A percentile compares a stretch with the other conserved stretches of the same genome.
phyloP scores from a whole-genome alignment of 805 yeast species.

The Kazachstania psychrophila region DNA sequence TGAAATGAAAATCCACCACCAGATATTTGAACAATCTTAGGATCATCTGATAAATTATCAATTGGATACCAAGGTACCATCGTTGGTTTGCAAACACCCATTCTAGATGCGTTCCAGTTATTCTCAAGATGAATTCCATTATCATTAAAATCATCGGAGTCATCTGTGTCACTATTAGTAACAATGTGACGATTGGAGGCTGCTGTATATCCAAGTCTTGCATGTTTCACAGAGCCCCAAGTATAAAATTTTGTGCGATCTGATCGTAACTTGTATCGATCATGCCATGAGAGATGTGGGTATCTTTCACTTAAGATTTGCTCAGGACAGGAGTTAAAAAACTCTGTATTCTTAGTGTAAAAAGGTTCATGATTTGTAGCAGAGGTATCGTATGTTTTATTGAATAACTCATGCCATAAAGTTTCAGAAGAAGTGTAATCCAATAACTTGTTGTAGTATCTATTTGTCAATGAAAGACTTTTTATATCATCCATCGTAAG shows the following conservation, averaged over 20 bases:
- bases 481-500: constrained; percentile 21
- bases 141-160: neutral
- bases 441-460: constrained; percentile 23
- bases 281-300: constrained; percentile 20
- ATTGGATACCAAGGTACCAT: constrained; percentile 23
- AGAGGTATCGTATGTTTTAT: constrained; percentile 22
- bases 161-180: neutral
- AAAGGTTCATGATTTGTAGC: constrained; percentile 27
- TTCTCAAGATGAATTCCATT: too few relatives aligned
- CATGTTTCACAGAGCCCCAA: constrained; percentile 29
- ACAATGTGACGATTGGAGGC: constrained; percentile 15
- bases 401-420: constrained; percentile 27
- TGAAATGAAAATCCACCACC: constrained; percentile 62
- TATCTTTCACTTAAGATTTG: constrained; percentile 14
- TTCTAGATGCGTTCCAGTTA: neutral
- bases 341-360: constrained; percentile 10
- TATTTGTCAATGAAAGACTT: constrained; percentile 27
- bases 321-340: constrained; percentile 22
- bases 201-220: constrained; percentile 26
- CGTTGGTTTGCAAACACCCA: constrained; percentile 25
- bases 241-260: constrained; percentile 20
- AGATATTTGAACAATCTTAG: constrained; percentile 30
- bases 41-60: constrained; percentile 10
- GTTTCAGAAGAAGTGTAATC: constrained; percentile 20
- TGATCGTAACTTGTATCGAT: constrained; percentile 18